Evolutionary conservation across 2,329 filamentous ascomycete species (phyloP).

Genomic region (Colletotrichum cuscutae): DNA sequence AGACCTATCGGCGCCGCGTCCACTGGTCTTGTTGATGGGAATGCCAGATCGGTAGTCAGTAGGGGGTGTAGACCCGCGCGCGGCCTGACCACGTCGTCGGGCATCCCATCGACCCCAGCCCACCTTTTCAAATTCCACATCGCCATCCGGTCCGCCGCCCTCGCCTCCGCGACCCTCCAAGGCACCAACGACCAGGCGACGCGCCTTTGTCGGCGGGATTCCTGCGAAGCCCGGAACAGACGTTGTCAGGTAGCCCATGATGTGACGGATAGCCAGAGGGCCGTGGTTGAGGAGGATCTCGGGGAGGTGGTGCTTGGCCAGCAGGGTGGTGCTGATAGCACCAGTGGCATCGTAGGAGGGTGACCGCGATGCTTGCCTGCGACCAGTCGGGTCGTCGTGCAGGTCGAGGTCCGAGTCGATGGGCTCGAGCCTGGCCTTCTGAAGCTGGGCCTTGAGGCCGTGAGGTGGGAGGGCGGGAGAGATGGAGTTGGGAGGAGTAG

Average conservation of each 20-base stretch:
- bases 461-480: slow-evolving; percentile 88
- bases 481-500: slow-evolving; percentile 94
- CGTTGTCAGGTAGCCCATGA: slow-evolving; percentile 94
- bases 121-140: slow-evolving; percentile 92
- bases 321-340: slow-evolving; percentile 83
- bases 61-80: slow-evolving; percentile 54
- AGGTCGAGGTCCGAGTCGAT: slow-evolving; percentile 91
- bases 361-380: slow-evolving; percentile 50
- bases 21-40: slow-evolving; percentile 61
- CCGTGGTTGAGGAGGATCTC: slow-evolving; percentile 91
- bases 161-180: slow-evolving; percentile 80
- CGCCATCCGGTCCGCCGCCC: slow-evolving; percentile 71
- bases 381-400: slow-evolving; percentile 56
- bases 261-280: slow-evolving; percentile 91
- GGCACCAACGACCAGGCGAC: slow-evolving; percentile 90
- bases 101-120: slow-evolving; percentile 98
- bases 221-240: slow-evolving; percentile 92
- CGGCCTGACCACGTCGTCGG: slow-evolving; percentile 73
- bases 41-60: slow-evolving; percentile 62
- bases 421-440: slow-evolving; percentile 67
- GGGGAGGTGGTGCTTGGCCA: slow-evolving; percentile 90
- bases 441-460: slow-evolving; percentile 76
- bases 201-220: slow-evolving; percentile 89
- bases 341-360: slow-evolving; percentile 76
- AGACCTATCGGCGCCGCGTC: slow-evolving; percentile 57